Base-by-base conservation (phyloP, 2,329 filamentous ascomycete species). In the Gnomoniopsis sp. region DNA sequence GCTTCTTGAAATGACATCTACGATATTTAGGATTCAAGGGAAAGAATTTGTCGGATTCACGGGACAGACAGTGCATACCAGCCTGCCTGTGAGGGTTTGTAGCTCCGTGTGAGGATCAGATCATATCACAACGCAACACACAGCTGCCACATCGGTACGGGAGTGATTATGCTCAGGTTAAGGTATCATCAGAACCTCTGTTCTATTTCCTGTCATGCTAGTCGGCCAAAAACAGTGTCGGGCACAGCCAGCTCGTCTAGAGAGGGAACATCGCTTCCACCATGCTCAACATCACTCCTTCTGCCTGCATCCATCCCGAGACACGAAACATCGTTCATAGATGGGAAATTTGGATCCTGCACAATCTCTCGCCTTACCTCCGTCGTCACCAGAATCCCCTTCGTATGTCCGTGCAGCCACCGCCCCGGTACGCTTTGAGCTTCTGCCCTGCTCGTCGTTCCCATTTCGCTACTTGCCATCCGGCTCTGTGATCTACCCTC, bases 301-400 rank as follows among this genome's bases (percentile, higher is more conserved):
- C 15, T 22, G 21, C n/a, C 43, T 6, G 43, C n/a, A 46, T 3
- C 10, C 8, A 11, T 3, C 12, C 4, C 17, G 36, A 38, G 36
- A 38, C 36, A 38, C 17, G 36, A 38, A 3, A 38, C 17, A 14
- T n/a, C 36, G 36, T 11, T n/a, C 36, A 38, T 14, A 19, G 21
- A 11, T 19, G 17, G n/a, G 36, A 34, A 46, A 4, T 51, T 36
- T 6, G 54, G 48, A 33, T 57, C 54, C 15, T 4, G 38, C 19
- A 8, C 23, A 10, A 43, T 51, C 21, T 51, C 48, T 23, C 54
- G 49, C 54, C n/a, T 41, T 3, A 57, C 54, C 21, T 48, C 50
- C 4, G 48, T 57, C 11, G 41, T 46, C 26, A 57, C 54, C 48
- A 57, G 41, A 30, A 57, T 57, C 10, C 48, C 54, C 7, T 38